phyloP scores from a whole-genome alignment of 78 protist species.

The Bodo saltans region DNA sequence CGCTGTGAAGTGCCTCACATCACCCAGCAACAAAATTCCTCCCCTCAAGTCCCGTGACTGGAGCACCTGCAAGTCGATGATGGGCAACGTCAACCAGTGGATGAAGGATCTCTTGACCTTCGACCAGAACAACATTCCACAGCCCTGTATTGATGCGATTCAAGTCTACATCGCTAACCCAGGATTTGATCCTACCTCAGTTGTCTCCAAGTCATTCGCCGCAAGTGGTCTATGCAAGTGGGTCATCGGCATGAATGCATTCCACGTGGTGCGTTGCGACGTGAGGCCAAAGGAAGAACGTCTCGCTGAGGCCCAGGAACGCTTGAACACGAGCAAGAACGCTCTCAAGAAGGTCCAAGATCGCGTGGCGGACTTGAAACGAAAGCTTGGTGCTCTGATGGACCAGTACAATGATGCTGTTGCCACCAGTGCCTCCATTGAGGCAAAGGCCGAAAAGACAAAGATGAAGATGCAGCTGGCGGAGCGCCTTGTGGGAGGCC shows the following conservation, averaged over 20 bases:
- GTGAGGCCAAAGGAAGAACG: slow-evolving; percentile 64
- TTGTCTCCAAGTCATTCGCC: slow-evolving; percentile 51
- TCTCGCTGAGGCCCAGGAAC: slow-evolving; percentile 50
- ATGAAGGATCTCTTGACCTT: neutral
- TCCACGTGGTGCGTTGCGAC: slow-evolving; percentile 39
- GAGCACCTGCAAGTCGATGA: slow-evolving; percentile 57
- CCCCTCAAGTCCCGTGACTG: slow-evolving; percentile 42
- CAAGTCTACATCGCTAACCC: slow-evolving; percentile 15
- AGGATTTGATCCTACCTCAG: slow-evolving; percentile 22
- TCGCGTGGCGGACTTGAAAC: neutral
- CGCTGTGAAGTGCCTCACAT: slow-evolving; percentile 39
- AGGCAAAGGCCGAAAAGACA: slow-evolving; percentile 47
- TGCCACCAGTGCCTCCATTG: slow-evolving; percentile 39
- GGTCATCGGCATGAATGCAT: slow-evolving; percentile 50
- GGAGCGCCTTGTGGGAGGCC: slow-evolving; percentile 66
- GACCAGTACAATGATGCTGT: slow-evolving; percentile 46
- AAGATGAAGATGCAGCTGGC: slow-evolving; percentile 51
- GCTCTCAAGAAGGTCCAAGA: slow-evolving; percentile 32
- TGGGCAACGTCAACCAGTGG: slow-evolving; percentile 38
- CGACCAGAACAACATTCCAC: slow-evolving; percentile 66
- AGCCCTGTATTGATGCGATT: slow-evolving; percentile 17
- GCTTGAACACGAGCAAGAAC: slow-evolving; percentile 33
- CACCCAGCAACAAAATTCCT: slow-evolving; percentile 27
- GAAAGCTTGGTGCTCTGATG: slow-evolving; percentile 24
- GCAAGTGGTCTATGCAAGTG: slow-evolving; percentile 67